Evolutionary conservation across 140 eudicot species (phyloP).

Genomic region (Stevia rebaudiana): DNA sequence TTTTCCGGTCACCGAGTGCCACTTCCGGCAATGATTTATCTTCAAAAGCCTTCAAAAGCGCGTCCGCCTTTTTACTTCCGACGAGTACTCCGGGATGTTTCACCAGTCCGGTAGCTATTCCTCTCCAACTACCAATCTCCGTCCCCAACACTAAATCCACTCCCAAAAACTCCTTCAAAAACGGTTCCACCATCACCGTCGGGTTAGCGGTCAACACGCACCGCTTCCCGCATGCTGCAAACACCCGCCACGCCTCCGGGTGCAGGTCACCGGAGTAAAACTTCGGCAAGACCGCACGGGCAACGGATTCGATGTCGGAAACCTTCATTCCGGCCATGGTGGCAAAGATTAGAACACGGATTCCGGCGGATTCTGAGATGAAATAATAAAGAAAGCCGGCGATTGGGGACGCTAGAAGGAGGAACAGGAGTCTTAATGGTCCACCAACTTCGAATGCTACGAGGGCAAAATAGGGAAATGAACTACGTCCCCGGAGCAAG

Average conservation of each 20-base stretch:
- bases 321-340: constrained; percentile 47
- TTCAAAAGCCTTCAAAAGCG: constrained; percentile 38
- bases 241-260: constrained; percentile 56
- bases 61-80: constrained; percentile 45
- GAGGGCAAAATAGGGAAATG: constrained; percentile 54
- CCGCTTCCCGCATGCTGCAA: constrained; percentile 47
- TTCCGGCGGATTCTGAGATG: constrained; percentile 54
- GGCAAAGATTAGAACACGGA: constrained; percentile 47
- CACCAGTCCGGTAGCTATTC: constrained; percentile 48
- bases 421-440: constrained; percentile 34
- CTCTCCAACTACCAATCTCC: constrained; percentile 34
- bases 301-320: constrained; percentile 49
- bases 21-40: constrained; percentile 27
- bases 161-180: constrained; percentile 47
- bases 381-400: constrained; percentile 43
- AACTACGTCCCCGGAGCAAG: constrained; percentile 46
- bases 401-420: constrained; percentile 43
- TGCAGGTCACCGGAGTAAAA: constrained; percentile 49
- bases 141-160: constrained; percentile 55
- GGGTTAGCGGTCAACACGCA: constrained; percentile 55
- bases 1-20: constrained; percentile 48
- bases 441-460: constrained; percentile 63
- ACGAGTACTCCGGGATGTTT: constrained; percentile 40
- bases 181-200: constrained; percentile 52
- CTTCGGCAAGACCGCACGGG: constrained; percentile 53